Evolutionary conservation across 331 rosid species (phyloP), one percentile per base, ranked within the genome.

Genomic region (Quercus phellos): DNA sequence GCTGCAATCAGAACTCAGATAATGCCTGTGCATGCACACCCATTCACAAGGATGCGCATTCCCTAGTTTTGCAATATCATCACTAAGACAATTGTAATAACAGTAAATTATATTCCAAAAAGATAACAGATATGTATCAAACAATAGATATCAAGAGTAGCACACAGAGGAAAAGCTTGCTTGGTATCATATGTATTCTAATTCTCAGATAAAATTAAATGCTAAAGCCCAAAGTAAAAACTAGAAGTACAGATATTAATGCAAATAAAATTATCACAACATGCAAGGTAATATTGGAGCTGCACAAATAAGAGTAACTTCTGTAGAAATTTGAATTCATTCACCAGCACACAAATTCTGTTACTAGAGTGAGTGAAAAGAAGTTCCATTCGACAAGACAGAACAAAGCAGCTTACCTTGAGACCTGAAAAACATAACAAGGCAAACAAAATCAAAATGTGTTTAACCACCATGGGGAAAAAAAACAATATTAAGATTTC

Each of bases 321-420:
- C 74, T 75, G 77, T 78, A 64, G 26, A 74, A 75, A 63, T 68
- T 74, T 53, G 3, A 21, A 74, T 55, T 78, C 68, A 61, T 84
- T 77, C 83, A 73, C 51, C 78, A 67, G 76, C 78, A 80, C 74
- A 79, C 76, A 73, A 66, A 32, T 70, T 74, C 68, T n/a, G 69
- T 82, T 68, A 27, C 77, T 54, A 66, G 43, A 61, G 68, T 58
- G 55, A 74, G 84, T 67, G 56, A 61, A 77, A 34, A 77, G 22
- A 78, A 75, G 69, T 54, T 79, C 51, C 69, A 70, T 59, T 80
- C 63, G 42, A 59, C 55, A 69, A 82, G 80, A 77, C 76, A 74
- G 78, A 74, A 80, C 55, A 78, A 64, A 75, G 21, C 72, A 59
- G 81, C 80, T 64, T 91, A 91, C 97, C 97, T 91, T 86, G 97